Evolutionary conservation across 106 monocot species (phyloP).

Genomic region (Apostasia shenzhenica): DNA sequence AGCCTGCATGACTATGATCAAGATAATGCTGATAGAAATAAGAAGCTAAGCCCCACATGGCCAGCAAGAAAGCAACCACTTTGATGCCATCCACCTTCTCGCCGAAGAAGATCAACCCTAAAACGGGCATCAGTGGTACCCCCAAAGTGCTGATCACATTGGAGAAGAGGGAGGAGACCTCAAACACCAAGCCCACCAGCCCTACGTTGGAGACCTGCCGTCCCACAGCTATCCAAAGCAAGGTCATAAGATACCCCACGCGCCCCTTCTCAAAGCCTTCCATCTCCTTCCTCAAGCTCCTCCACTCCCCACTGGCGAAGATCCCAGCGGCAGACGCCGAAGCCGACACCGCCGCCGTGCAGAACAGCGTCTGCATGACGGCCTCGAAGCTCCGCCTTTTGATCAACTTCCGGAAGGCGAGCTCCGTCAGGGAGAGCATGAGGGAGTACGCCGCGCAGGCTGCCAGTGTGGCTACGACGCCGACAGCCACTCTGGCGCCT

Average conservation of each 20-base stretch:
- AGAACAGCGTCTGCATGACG: slow-evolving; percentile 33
- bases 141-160: slow-evolving; percentile 38
- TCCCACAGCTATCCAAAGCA: slow-evolving; percentile 25
- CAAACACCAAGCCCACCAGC: slow-evolving; percentile 32
- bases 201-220: slow-evolving; percentile 32
- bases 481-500: slow-evolving; percentile 11
- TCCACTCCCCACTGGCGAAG: slow-evolving; percentile 48
- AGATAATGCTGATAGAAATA: slow-evolving; percentile 42
- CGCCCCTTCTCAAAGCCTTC: slow-evolving; percentile 15
- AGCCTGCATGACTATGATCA: slow-evolving; percentile 8
- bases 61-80: slow-evolving; percentile 36
- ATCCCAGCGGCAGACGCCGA: slow-evolving; percentile 19
- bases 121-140: slow-evolving; percentile 30
- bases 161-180: slow-evolving; percentile 39
- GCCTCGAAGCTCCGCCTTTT: slow-evolving; percentile 21
- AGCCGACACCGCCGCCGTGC: slow-evolving; percentile 18
- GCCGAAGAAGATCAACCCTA: slow-evolving; percentile 39
- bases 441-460: slow-evolving; percentile 39
- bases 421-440: slow-evolving; percentile 35
- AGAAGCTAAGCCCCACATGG: slow-evolving; percentile 34
- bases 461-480: slow-evolving; percentile 23
- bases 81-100: slow-evolving; percentile 45
- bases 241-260: slow-evolving; percentile 29
- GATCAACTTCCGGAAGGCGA: slow-evolving; percentile 36
- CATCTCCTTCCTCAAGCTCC: slow-evolving; percentile 26